These are phyloP conservation scores for Mortierella sp. DNA, from an alignment of 371 early-diverging fungal genomes.

Conservation along the genomic window DNA sequence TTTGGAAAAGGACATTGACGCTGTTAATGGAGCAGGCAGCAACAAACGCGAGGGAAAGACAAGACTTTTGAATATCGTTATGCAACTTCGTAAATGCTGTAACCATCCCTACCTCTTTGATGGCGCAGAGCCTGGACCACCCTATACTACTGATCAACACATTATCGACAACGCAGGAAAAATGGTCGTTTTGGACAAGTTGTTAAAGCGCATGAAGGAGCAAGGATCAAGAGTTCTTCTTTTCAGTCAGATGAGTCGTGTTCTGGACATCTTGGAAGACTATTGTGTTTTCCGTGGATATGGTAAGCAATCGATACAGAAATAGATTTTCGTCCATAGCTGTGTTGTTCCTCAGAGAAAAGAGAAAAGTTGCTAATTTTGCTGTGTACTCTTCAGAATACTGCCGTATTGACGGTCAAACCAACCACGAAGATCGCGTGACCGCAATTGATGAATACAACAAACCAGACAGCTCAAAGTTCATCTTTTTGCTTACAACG, in stretches of 20 bases:
- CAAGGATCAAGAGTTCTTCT: conserved; percentile 97
- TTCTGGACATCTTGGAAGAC: conserved; percentile 99
- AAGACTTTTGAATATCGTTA: conserved; percentile 96
- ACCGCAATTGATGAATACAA: conserved; percentile 97
- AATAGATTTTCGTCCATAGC: not conserved
- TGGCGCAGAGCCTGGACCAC: conserved; percentile 97
- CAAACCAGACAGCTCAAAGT: conserved; percentile 89
- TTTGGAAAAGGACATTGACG: conserved; percentile 97
- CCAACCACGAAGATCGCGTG: conserved; percentile 94
- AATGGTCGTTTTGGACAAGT: conserved; percentile 94
- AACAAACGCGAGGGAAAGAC: conserved; percentile 80
- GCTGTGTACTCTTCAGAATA: conserved; percentile 70
- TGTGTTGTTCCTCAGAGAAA: too few species aligned
- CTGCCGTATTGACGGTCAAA: conserved; percentile 99
- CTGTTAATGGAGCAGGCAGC: conserved; percentile 84
- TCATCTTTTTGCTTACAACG: conserved; percentile 98
- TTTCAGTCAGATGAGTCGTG: conserved; percentile 99
- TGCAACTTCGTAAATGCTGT: conserved; percentile 99
- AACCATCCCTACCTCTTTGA: conserved; percentile 99
- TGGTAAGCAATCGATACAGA: conserved; percentile 57
- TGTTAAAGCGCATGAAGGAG: conserved; percentile 85
- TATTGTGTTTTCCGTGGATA: conserved; percentile 94
- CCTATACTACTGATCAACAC: conserved; percentile 98
- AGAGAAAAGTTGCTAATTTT: too few species aligned
- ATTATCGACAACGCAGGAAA: conserved; percentile 95